Percentiles rank a stretch among this genome's conserved stretches.
phyloP scores from a whole-genome alignment of 306 rosid genomes.

The Trifolium pratense region DNA sequence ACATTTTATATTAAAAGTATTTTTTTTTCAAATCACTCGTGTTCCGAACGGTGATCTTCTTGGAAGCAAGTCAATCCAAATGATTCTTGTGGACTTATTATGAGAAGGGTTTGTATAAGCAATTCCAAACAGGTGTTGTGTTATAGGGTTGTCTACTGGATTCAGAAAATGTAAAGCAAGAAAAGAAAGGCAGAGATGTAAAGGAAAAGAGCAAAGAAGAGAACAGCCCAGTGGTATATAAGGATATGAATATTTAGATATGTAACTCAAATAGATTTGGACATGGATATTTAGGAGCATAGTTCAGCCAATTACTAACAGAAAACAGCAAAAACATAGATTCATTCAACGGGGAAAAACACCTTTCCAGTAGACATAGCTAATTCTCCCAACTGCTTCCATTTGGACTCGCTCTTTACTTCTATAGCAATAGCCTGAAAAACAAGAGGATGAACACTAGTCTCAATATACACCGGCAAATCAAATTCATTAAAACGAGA shows the following conservation, averaged over 20 bases:
- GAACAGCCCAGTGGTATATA: not conserved
- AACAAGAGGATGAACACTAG: conserved; percentile 31
- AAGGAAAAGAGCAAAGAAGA: not conserved
- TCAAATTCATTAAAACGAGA: conserved; percentile 26
- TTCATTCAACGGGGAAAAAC: conserved; percentile 24
- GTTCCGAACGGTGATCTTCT: not conserved
- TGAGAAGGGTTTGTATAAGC: not conserved
- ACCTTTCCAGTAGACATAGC: conserved; percentile 98
- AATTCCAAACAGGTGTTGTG: not conserved
- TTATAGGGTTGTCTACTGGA: not conserved
- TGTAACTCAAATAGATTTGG: conserved; percentile 9
- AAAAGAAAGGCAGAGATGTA: not conserved
- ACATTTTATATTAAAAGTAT: not conserved
- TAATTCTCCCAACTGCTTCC: conserved; percentile 99
- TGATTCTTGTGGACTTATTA: not conserved
- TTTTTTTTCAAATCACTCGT: not conserved
- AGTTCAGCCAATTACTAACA: conserved; percentile 9
- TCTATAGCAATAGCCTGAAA: conserved; percentile 82
- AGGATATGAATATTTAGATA: not conserved
- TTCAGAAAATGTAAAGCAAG: not conserved
- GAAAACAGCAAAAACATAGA: conserved; percentile 30
- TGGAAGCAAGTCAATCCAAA: not conserved
- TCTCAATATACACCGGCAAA: conserved; percentile 24
- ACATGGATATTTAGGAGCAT: conserved; percentile 11
- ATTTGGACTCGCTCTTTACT: conserved; percentile 90